Percentiles rank a stretch among this genome's conserved stretches.
Conservation (phyloP, 2,329 filamentous ascomycete genomes). For the Claviceps lovelessii region DNA sequence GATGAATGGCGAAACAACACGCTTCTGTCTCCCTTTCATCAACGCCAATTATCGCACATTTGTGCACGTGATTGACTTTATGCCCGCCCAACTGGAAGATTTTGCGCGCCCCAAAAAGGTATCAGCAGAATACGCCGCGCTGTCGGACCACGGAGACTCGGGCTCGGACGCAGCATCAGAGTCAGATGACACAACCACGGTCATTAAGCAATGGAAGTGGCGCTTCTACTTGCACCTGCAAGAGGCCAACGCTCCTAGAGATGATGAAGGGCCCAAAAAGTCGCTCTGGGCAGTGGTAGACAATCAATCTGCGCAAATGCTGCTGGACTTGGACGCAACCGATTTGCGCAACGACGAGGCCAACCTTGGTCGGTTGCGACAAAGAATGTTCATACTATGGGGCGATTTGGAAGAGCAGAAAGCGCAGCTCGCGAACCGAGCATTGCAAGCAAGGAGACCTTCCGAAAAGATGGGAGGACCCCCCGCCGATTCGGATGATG, state of each 20-base stretch:
- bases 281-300: constrained; percentile 56
- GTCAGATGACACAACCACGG: constrained; percentile 12
- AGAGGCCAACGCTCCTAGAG: constrained; percentile 27
- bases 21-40: constrained; percentile 51
- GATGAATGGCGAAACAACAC: constrained; percentile 23
- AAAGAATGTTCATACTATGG: constrained; percentile 69
- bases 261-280: constrained; percentile 20
- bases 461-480: background rate
- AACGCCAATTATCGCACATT: constrained; percentile 56
- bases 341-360: constrained; percentile 39
- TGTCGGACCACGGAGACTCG: constrained; percentile 29
- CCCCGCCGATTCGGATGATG: constrained; percentile 8
- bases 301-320: constrained; percentile 35
- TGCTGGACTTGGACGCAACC: constrained; percentile 33
- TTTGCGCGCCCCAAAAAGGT: constrained; percentile 43
- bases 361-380: constrained; percentile 40
- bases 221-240: constrained; percentile 67
- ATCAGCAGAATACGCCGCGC: constrained; percentile 30
- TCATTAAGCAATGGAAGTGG: constrained; percentile 56
- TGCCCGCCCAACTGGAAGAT: constrained; percentile 52
- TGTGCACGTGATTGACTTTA: constrained; percentile 72
- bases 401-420: constrained; percentile 69
- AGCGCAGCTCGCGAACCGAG: constrained; percentile 7
- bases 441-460: background rate
- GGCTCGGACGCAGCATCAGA: constrained; percentile 6